Percentiles rank a stretch among this genome's conserved stretches.
Evolutionary conservation across 2,329 filamentous ascomycete species (phyloP).

Genomic region (Fusarium sp.): DNA sequence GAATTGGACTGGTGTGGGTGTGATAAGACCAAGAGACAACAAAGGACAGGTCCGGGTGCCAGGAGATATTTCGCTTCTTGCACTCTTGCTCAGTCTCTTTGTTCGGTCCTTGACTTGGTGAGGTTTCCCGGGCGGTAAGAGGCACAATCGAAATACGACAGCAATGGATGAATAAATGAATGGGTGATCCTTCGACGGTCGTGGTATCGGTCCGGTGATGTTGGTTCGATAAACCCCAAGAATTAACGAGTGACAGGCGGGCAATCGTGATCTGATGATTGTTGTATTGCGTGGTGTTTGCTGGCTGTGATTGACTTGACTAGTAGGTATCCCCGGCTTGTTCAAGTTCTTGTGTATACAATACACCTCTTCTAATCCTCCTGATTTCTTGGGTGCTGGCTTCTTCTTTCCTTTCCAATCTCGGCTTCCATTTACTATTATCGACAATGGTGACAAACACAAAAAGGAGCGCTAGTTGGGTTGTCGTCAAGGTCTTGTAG

Average conservation of each 20-base stretch:
- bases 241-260: conserved; percentile 35
- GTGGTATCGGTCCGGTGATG: conserved; percentile 15
- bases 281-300: conserved; percentile 35
- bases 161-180: conserved; percentile 24
- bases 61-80: conserved; percentile 39
- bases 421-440: conserved; percentile 36
- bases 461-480: conserved; percentile 37
- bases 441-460: conserved; percentile 48
- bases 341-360: conserved; percentile 5
- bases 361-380: conserved; percentile 10
- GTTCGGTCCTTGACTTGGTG: conserved; percentile 11
- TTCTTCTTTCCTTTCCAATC: conserved; percentile 31
- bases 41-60: conserved; percentile 27
- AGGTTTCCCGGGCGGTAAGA: conserved; percentile 10
- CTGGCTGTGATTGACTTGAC: conserved; percentile 3
- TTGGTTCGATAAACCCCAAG: conserved; percentile 16
- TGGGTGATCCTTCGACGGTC: conserved; percentile 26
- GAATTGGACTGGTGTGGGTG: conserved; percentile 24
- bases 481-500: conserved; percentile 37
- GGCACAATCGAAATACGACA: conserved; percentile 19
- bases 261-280: conserved; percentile 34
- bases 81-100: conserved; percentile 26
- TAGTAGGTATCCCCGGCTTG: neutral
- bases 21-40: conserved; percentile 4
- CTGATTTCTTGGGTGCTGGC: conserved; percentile 8